Evolutionary conservation across 768 basidiomycete species (phyloP), one percentile per base, ranked within the genome.

Genomic region (Rhizopogon rudus): DNA sequence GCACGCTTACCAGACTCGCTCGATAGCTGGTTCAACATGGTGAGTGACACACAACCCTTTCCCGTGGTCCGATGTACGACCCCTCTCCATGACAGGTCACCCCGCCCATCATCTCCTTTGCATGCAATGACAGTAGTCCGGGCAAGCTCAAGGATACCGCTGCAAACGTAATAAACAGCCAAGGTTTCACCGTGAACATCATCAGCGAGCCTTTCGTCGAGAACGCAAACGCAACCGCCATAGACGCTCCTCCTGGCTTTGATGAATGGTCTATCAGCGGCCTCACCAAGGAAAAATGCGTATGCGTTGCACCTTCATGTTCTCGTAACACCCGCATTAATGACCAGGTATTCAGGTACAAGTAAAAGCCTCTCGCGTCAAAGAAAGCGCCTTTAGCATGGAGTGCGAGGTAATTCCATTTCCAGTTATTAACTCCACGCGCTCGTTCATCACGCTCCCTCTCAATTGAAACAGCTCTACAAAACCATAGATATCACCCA

Each of bases 151-250:
- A 74, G 53, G 83, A 83, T 56, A 80, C 79, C 0, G 61, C 71
- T 28, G 59, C 61, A 28, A 83, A 82, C 58, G 78, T 82, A 60
- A 70, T 67, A 60, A 67, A 66, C 1, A 75, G 73, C 28, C 77
- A 77, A 44, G 65, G 57, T 5, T 85, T 83, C 64, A 77, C 76
- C 5, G 76, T 81, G 28, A 81, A 79, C 59, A 80, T 81, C 63
- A 83, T 85, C 62, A 81, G 79, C 40, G 81, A 82, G 59, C 71
- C 76, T 2, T 78, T 70, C 43, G 37, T 72, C 2, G 68, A 78
- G 52, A 63, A 68, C 6, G 77, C 77, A 0, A 75, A 77, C 57
- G 61, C 61, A 17, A 64, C 71, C 0, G 53, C 72, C 10, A 60
- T 77, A 14, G 73, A 79, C 29, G 61, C 74, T 3, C 77, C 77